Base-by-base conservation (phyloP, 805 yeast genomes). In the Starmerella vaccinii region DNA sequence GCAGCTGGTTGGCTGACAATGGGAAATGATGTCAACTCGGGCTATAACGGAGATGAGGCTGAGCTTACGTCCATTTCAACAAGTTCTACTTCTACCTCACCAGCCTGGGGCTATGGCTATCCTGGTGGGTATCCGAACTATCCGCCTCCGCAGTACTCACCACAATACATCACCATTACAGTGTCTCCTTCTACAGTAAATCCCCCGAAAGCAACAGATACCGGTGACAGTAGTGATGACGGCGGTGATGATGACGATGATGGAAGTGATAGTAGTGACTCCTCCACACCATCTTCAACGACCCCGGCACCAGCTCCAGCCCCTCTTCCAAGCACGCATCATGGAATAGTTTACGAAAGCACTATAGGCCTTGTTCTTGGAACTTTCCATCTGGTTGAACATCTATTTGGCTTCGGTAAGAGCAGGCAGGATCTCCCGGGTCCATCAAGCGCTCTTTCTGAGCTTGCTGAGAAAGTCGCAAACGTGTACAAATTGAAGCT, bases 381-480 rank as follows among this genome's bases (percentile, higher is more conserved):
- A 2, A 26, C 53, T 2, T 9, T 55, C 5, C 54, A 47, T 23
- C 39, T 52, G 2, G 33, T 38, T 4, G 50, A 42, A 34, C 45
- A 42, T 16, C 1, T 55, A 2, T 13, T 50, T 16, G 51, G 54
- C 23, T 6, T 35, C 21, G 46, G 49, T 2, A 44, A 50, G 21
- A 23, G 16, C 22, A n/a, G 12, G n/a, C 45, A 16, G 15, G 4
- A 4, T 10, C n/a, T 27, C n/a, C 7, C 16, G 22, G 22, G 38
- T n/a, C 38, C 38, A 8, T 7, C 22, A 6, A 32, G 38, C 18
- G 50, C 35, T 78, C 38, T 33, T 35, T 38, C 18, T 32, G 34
- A 33, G 30, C 54, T 27, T 46, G 39, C 32, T 42, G 51, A 8
- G 49, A 51, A 41, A 45, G 50, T 39, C 38, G 24, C 40, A 19